Conservation (phyloP, 108 stramenopile genomes). For the Craspedostauros australis region DNA sequence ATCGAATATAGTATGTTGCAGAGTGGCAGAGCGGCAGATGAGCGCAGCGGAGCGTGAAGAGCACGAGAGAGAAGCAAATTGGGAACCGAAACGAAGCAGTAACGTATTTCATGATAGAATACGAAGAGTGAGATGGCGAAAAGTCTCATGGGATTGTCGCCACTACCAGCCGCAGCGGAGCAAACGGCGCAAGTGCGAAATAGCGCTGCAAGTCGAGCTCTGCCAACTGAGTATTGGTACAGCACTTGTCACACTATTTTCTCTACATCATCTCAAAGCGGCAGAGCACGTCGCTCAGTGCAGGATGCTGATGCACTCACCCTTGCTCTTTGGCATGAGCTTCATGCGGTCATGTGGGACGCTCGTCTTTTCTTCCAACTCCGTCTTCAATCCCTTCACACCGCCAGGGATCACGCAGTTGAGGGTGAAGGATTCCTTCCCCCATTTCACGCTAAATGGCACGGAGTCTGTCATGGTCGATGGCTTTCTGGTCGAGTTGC, state of each 20-base stretch:
- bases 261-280: neutral
- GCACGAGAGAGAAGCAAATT: neutral
- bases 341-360: conserved; percentile 95
- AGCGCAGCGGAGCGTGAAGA: no score
- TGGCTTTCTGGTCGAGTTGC: no score
- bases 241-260: neutral
- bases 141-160: no score
- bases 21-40: no score
- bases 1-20: no score
- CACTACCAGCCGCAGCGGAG: no score
- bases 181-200: no score
- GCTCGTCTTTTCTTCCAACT: conserved; percentile 84
- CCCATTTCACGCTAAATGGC: conserved; percentile 85
- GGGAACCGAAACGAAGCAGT: neutral
- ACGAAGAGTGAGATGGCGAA: no score
- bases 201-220: no score
- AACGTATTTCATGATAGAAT: no score
- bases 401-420: conserved; percentile 62
- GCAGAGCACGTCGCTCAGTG: neutral
- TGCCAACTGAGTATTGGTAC: neutral
- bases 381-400: conserved; percentile 74
- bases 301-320: conserved; percentile 17
- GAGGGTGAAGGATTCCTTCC: conserved; percentile 75
- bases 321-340: conserved; percentile 93
- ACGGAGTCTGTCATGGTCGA: conserved; percentile 32